Percentiles rank a stretch among this genome's conserved stretches.
Evolutionary conservation across 2,329 filamentous ascomycete species (phyloP).

Genomic region (Huntiella decipiens): DNA sequence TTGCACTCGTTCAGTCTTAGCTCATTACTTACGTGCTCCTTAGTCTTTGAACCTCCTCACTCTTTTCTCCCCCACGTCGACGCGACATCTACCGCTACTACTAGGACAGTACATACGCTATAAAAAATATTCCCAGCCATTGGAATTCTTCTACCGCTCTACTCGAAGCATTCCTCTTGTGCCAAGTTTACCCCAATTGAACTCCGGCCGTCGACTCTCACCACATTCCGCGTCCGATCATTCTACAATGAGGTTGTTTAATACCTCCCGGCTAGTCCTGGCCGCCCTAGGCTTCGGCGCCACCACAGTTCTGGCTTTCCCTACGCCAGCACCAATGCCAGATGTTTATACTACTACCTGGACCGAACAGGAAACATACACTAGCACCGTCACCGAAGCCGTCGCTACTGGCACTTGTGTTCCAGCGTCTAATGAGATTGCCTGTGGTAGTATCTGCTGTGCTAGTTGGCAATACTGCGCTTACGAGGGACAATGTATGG

Average conservation of each 20-base stretch:
- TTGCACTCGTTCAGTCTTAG: too few species aligned
- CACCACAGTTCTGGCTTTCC: constrained; percentile 6
- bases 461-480: constrained; percentile 50
- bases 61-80: too few species aligned
- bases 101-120: too few species aligned
- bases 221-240: background rate
- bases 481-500: constrained; percentile 35
- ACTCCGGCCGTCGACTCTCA: background rate
- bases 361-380: constrained; percentile 41
- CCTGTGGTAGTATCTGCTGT: constrained; percentile 55
- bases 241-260: background rate
- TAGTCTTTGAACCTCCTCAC: too few species aligned
- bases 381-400: constrained; percentile 35
- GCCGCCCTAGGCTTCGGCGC: constrained; percentile 1
- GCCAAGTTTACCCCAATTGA: too few species aligned
- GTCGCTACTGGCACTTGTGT: constrained; percentile 28
- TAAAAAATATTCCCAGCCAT: too few species aligned
- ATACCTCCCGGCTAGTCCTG: constrained; percentile 3
- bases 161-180: too few species aligned
- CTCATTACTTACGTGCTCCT: too few species aligned
- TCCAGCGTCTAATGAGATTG: constrained; percentile 32
- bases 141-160: too few species aligned
- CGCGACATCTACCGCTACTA: too few species aligned
- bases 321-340: constrained; percentile 4
- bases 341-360: constrained; percentile 34